phyloP scores from a whole-genome alignment of 192 early-diverging fungal genomes.

The Rhizoclosmatium globosum region DNA sequence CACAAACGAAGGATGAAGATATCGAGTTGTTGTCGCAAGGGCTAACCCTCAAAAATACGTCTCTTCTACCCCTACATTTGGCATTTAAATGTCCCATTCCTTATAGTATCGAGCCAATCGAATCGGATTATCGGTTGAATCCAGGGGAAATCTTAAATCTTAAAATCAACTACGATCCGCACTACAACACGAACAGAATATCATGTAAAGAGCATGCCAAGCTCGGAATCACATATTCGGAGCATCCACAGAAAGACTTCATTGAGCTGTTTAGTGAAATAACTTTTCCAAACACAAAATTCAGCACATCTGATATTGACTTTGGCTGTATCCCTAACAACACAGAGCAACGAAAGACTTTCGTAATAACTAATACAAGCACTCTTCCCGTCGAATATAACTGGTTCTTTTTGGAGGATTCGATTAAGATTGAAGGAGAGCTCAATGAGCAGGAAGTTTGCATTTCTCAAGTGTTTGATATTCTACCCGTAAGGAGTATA shows the following conservation, averaged over 20 bases:
- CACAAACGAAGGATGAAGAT: slow-evolving; percentile 55
- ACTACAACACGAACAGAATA: slow-evolving; percentile 53
- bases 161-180: slow-evolving; percentile 51
- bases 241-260: slow-evolving; percentile 64
- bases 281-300: slow-evolving; percentile 62
- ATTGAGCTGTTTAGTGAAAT: slow-evolving; percentile 60
- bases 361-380: slow-evolving; percentile 57
- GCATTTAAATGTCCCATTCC: slow-evolving; percentile 55
- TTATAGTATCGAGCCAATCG: slow-evolving; percentile 45
- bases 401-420: slow-evolving; percentile 57
- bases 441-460: slow-evolving; percentile 1
- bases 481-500: slow-evolving; percentile 55
- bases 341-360: slow-evolving; percentile 49
- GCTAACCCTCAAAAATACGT: slow-evolving; percentile 56
- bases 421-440: slow-evolving; percentile 2
- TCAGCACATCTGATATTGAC: slow-evolving; percentile 36
- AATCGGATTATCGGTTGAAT: slow-evolving; percentile 37
- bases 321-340: slow-evolving; percentile 64
- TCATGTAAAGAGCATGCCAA: slow-evolving; percentile 58
- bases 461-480: slow-evolving; percentile 60
- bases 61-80: slow-evolving; percentile 54
- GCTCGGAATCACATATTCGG: slow-evolving; percentile 58
- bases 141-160: slow-evolving; percentile 45
- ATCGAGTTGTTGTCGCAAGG: slow-evolving; percentile 44
- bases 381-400: slow-evolving; percentile 57